Percentiles rank a stretch among this genome's conserved stretches.
Conservation (phyloP, 495 filamentous ascomycete species). For the Talaromyces trachyspermus region DNA sequence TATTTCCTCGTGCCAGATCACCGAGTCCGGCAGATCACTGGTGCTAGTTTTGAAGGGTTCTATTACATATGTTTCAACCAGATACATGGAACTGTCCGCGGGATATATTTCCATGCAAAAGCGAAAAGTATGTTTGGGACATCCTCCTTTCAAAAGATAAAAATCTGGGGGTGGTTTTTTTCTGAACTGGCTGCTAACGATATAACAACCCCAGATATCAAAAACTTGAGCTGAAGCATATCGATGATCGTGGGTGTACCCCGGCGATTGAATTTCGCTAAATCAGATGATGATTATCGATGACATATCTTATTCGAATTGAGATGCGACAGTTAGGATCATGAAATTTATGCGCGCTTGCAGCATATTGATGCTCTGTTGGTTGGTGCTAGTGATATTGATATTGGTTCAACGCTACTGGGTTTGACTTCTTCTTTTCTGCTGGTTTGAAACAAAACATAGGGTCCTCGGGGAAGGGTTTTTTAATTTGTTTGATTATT, state of each 20-base stretch:
- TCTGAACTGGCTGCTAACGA: conserved; percentile 12
- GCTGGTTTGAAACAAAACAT: too few species aligned
- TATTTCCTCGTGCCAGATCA: conserved; percentile 97
- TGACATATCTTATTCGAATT: too few species aligned
- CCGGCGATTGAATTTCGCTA: conserved; percentile 91
- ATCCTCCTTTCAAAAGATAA: conserved; percentile 2
- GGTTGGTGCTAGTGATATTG: neutral
- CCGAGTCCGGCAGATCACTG: conserved; percentile 76
- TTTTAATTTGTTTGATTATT: too few species aligned
- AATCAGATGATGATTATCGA: conserved; percentile 14
- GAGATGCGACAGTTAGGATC: too few species aligned
- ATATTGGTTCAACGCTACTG: neutral
- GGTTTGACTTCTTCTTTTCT: too few species aligned
- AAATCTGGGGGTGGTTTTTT: too few species aligned
- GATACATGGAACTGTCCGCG: conserved; percentile 70
- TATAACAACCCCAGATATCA: conserved; percentile 57
- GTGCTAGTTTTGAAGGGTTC: conserved; percentile 96
- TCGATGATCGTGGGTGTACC: conserved; percentile 76
- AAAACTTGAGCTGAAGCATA: conserved; percentile 83
- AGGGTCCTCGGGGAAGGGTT: too few species aligned
- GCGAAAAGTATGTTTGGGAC: conserved; percentile 65
- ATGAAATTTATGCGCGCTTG: too few species aligned
- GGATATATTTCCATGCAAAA: conserved; percentile 99
- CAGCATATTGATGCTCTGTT: neutral
- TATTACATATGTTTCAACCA: conserved; percentile 99